Evolutionary conservation across 805 yeast genomes (phyloP).

Genomic region (Lipomyces sp.): DNA sequence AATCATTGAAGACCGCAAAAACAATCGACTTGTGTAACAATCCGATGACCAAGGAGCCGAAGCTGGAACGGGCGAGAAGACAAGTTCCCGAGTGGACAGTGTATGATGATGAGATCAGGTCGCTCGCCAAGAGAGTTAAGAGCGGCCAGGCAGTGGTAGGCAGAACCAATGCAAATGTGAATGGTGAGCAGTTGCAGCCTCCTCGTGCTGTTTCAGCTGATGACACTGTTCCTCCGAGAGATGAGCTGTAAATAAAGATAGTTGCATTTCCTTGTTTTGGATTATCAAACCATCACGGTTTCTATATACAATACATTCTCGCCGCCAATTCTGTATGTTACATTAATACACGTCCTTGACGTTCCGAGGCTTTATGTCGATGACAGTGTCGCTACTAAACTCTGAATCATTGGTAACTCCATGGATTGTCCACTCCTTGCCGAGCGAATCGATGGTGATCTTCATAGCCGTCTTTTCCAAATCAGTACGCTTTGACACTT

Average conservation of each 20-base stretch:
- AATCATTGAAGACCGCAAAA: constrained; percentile 62
- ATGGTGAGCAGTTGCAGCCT: neutral
- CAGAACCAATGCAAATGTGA: constrained; percentile 10
- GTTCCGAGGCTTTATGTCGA: constrained; percentile 29
- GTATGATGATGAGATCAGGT: constrained; percentile 62
- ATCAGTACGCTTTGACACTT: constrained; percentile 9
- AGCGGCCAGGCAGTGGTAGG: constrained; percentile 27
- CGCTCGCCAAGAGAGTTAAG: constrained; percentile 39
- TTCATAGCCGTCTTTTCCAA: constrained; percentile 29
- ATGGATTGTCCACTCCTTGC: constrained; percentile 26
- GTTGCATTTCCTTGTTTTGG: neutral
- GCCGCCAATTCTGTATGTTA: neutral
- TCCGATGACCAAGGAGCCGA: constrained; percentile 80
- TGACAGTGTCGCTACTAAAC: constrained; percentile 16
- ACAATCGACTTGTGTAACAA: constrained; percentile 85
- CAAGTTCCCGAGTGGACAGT: constrained; percentile 77
- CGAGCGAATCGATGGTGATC: constrained; percentile 18
- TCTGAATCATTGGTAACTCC: constrained; percentile 14
- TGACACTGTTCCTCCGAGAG: neutral
- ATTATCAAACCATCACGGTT: neutral
- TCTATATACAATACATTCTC: neutral
- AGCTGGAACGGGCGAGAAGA: constrained; percentile 73
- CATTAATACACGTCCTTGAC: neutral
- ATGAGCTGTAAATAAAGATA: constrained; percentile 11
- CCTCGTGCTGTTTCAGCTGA: constrained; percentile 4